Conservation (phyloP, 1,139 yeast species). For the Lodderomyces theae region DNA sequence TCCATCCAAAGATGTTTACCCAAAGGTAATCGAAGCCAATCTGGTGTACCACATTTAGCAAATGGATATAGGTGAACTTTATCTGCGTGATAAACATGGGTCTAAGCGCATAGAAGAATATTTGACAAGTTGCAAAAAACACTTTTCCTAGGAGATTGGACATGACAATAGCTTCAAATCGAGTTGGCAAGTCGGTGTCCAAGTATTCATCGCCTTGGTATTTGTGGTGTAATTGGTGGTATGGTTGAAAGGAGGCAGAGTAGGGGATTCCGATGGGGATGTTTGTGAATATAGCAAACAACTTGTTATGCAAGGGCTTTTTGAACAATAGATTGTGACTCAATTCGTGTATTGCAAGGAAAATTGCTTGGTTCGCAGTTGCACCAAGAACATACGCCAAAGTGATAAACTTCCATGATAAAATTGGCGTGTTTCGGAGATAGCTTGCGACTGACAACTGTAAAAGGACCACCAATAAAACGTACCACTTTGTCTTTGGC, state of each 20-base stretch:
- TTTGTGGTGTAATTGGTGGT: conserved; percentile 89
- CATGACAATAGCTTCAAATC: conserved; percentile 67
- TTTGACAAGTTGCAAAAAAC: conserved; percentile 86
- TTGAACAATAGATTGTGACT: conserved; percentile 85
- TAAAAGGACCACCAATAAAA: conserved; percentile 56
- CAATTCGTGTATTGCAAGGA: conserved; percentile 84
- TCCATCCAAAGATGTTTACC: conserved; percentile 60
- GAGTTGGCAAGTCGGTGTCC: conserved; percentile 88
- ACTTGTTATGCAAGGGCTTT: conserved; percentile 70
- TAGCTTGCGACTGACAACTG: conserved; percentile 65
- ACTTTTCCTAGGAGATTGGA: conserved; percentile 83
- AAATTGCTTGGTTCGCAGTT: conserved; percentile 78
- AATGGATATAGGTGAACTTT: conserved; percentile 71
- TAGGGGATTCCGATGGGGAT: conserved; percentile 89
- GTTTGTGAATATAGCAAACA: conserved; percentile 75
- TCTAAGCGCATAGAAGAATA: conserved; percentile 82
- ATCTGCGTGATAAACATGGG: conserved; percentile 83
- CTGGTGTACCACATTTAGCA: conserved; percentile 65
- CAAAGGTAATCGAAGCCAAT: conserved; percentile 54
- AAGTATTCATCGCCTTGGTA: conserved; percentile 81
- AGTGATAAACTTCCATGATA: conserved; percentile 54
- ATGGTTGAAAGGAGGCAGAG: conserved; percentile 87
- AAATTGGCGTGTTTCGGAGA: conserved; percentile 54
- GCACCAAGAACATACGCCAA: conserved; percentile 82
- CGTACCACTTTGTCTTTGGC: conserved; percentile 78